phyloP scores from a whole-genome alignment of 108 stramenopile genomes.

The Cyclotella kingstonii region DNA sequence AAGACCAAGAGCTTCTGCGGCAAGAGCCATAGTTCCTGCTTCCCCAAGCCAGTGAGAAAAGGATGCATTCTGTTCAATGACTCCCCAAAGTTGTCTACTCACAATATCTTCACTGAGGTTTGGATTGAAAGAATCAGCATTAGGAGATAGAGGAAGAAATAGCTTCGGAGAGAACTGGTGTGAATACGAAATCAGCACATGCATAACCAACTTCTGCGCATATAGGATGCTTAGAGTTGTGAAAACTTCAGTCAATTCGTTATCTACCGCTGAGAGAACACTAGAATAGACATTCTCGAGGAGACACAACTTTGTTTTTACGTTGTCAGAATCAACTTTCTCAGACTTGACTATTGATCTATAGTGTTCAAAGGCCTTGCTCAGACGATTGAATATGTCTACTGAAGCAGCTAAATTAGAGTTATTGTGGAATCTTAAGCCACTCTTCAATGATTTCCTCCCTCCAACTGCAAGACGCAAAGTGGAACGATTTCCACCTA shows the following conservation, averaged over 20 bases:
- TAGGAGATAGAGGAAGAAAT: constrained; percentile 24
- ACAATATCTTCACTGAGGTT: constrained; percentile 22
- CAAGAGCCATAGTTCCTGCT: constrained; percentile 87
- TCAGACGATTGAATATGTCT: constrained; percentile 33
- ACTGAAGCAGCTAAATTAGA: constrained; percentile 14
- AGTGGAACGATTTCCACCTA: constrained; percentile 58
- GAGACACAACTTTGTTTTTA: constrained; percentile 5
- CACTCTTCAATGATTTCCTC: constrained; percentile 16
- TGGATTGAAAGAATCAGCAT: constrained; percentile 1
- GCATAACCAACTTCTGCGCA: constrained; percentile 66
- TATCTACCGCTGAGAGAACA: constrained; percentile 14
- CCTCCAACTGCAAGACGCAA: constrained; percentile 1
- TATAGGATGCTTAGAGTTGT: constrained; percentile 48
- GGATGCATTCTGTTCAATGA: constrained; percentile 60
- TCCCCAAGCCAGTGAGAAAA: constrained; percentile 83
- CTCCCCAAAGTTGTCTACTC: constrained; percentile 46
- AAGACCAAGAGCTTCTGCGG: constrained; percentile 86
- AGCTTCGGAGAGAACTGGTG: constrained; percentile 48
- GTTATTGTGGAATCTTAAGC: neutral
- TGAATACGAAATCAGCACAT: constrained; percentile 50
- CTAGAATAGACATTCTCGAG: constrained; percentile 25
- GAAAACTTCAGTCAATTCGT: constrained; percentile 26
- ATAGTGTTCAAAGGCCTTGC: constrained; percentile 16
- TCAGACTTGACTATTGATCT: constrained; percentile 24
- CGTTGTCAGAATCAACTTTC: neutral